Evolutionary conservation across 441 rosid genomes (phyloP), one percentile per base, ranked within the genome.

Genomic region (Pelargonium citronellum): DNA sequence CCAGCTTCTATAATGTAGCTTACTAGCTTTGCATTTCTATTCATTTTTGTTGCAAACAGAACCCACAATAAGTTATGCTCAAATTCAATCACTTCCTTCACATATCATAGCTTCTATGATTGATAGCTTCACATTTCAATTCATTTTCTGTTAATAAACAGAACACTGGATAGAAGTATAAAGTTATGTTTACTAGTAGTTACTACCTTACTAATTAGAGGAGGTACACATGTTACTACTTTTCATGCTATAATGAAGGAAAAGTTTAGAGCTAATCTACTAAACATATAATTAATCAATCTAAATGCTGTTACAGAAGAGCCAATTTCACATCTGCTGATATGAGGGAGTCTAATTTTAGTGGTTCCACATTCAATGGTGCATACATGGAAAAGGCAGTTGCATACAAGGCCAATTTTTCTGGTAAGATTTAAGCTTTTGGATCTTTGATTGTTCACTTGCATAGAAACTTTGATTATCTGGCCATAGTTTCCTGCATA

Each of bases 341-440:
- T 74, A 93, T 91, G 96, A 86, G 96, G 76, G 97, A 91, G 72
- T 89, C 97, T 61, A 89, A 91, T 78, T 93, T 93, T 75, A 91
- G 93, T 22, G 96, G 98, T 70, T 89, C 98, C 13, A 91, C 96
- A 41, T 93, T 91, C 74, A 91, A 88, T 37, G 98, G 95, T 1
- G 98, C 98, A 8, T 93, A 89, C 83, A 81, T 91, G 44, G 98
- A 91, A 87, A 93, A 93, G 81, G 98, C 98, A 3, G 98, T 93
- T 43, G 97, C 98, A 46, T 91, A 83, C 76, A 91, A 83, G 85
- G 91, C 96, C 43, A 93, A 91, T 80, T 93, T 93, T 78, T 73
- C 91, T 43, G 97, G 95, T 86, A 85, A 67, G 63, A 20, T 66
- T 30, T 3, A 34, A 66, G 43, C 34, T 13, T 3, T 19, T 12